These are phyloP conservation scores for Nevesoporus exiguus DNA, from an alignment of 768 basidiomycete genomes.

Conservation along the genomic window DNA sequence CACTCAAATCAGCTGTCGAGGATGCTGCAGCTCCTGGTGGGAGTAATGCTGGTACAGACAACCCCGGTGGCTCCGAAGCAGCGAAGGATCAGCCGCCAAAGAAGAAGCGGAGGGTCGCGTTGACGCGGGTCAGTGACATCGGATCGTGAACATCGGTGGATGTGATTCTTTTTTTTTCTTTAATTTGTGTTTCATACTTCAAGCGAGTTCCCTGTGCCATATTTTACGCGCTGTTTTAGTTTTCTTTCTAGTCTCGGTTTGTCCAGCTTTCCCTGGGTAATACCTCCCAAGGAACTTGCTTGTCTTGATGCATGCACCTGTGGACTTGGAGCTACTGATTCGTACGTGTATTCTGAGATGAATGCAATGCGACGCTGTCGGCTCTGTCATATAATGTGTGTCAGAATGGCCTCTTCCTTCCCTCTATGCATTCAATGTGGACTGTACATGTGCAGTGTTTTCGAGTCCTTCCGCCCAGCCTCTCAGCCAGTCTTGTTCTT, in stretches of 20 bases:
- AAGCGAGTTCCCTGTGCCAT: constrained; percentile 1
- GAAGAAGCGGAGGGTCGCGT: constrained; percentile 80
- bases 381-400: constrained; percentile 9
- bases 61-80: constrained; percentile 14
- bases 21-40: constrained; percentile 15
- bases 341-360: constrained; percentile 23
- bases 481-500: constrained; percentile 70
- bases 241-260: constrained; percentile 11
- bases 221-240: constrained; percentile 19
- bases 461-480: constrained; percentile 30
- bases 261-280: neutral
- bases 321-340: constrained; percentile 4
- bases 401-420: neutral
- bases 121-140: constrained; percentile 66
- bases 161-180: constrained; percentile 3
- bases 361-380: constrained; percentile 18
- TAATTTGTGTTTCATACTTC: constrained; percentile 5
- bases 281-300: neutral
- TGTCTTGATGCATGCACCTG: constrained; percentile 10
- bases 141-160: constrained; percentile 17
- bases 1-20: constrained; percentile 31
- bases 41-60: constrained; percentile 11
- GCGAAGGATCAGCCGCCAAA: constrained; percentile 59
- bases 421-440: constrained; percentile 1
- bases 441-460: neutral